phyloP scores from a whole-genome alignment of 768 basidiomycete genomes.

The Trametes elegans region DNA sequence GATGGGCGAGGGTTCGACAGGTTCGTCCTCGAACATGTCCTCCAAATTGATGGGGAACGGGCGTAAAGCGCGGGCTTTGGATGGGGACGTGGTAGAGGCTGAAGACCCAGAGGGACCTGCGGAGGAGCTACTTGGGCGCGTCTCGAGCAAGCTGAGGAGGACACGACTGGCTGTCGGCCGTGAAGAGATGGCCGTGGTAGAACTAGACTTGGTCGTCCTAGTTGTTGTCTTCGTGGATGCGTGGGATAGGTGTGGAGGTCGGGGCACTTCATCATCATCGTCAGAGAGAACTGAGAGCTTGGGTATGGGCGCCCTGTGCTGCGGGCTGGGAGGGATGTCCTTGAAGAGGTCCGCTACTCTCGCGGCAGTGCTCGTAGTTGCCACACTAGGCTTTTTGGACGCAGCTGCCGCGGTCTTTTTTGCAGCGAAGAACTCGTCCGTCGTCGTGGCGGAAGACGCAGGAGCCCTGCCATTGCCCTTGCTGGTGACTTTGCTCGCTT shows the following conservation, averaged over 20 bases:
- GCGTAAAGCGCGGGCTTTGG: not conserved
- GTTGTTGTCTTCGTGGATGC: not conserved
- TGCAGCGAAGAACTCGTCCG: conserved; percentile 6
- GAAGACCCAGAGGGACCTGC: not conserved
- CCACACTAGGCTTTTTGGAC: not conserved
- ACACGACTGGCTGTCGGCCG: not conserved
- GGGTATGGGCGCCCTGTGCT: not conserved
- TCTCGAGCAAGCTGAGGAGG: conserved; percentile 8
- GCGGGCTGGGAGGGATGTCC: not conserved
- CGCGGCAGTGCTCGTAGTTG: not conserved
- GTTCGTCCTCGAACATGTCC: not conserved
- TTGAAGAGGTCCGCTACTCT: conserved; percentile 18
- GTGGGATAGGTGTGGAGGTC: not conserved
- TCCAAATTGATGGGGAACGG: conserved; percentile 21
- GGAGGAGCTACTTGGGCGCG: not conserved
- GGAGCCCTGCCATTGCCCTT: not conserved
- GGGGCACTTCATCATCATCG: not conserved
- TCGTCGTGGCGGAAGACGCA: not conserved
- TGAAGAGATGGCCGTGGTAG: not conserved
- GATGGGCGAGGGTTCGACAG: not conserved
- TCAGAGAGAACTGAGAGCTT: conserved; percentile 1
- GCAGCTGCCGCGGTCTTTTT: not conserved
- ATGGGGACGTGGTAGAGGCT: not conserved
- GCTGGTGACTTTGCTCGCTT: not conserved
- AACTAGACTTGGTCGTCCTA: not conserved